Evolutionary conservation across 2,329 filamentous ascomycete genomes (phyloP).

Genomic region (Fusarium caatingaense): DNA sequence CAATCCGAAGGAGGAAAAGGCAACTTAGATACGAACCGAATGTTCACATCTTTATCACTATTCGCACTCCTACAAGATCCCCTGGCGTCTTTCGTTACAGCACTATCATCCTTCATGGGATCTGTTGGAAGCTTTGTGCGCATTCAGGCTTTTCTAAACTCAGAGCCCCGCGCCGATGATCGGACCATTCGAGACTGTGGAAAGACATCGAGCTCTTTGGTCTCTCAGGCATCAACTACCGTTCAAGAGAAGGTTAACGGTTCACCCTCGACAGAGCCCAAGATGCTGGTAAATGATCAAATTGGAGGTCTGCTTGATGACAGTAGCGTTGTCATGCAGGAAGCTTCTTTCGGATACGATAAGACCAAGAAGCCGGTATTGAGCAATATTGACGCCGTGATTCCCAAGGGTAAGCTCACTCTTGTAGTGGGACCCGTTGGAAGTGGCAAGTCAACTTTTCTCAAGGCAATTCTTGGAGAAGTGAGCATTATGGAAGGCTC

Average conservation of each 20-base stretch:
- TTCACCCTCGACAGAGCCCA: background rate
- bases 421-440: conserved; percentile 52
- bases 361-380: conserved; percentile 9
- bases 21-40: conserved; percentile 31
- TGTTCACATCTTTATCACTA: conserved; percentile 34
- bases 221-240: background rate
- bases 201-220: background rate
- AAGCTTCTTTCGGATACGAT: conserved; percentile 25
- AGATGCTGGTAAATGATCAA: background rate
- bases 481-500: conserved; percentile 18
- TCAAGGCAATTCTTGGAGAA: conserved; percentile 49
- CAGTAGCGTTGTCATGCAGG: background rate
- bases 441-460: conserved; percentile 51
- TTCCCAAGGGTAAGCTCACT: conserved; percentile 19
- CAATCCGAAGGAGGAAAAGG: conserved; percentile 1
- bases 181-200: background rate
- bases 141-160: conserved; percentile 29
- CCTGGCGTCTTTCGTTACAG: conserved; percentile 24
- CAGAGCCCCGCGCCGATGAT: conserved; percentile 12
- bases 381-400: background rate
- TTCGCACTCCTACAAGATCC: conserved; percentile 29
- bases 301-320: fast-evolving
- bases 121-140: conserved; percentile 32
- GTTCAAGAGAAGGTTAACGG: background rate
- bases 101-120: conserved; percentile 27